Base-by-base conservation (phyloP, 2,329 filamentous ascomycete species). In the Fusarium caatingaense region DNA sequence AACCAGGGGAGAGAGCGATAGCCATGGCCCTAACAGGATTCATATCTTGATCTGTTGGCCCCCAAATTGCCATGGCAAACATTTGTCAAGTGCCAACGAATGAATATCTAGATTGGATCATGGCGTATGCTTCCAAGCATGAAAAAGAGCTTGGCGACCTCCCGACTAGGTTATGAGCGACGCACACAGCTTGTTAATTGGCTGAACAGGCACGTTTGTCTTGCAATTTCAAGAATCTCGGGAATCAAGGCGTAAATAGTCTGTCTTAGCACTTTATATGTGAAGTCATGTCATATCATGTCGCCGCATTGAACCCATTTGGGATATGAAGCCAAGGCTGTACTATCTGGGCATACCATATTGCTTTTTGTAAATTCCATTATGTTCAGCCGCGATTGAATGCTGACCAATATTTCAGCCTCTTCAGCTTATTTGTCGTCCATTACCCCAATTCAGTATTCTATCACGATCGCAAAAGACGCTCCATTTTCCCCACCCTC, bases 391-490 rank as follows among this genome's bases (percentile, higher is more conserved):
- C 6, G 18, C n/a, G 18, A 37, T n/a, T 7, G 0, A 37, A 12
- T 37, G 30, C 34, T 21, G 34, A 25, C 15, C 8, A 32, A 18
- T 5, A 12, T 21, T 25, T 9, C 15, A 15, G 15, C 16, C 15
- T 32, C 27, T 20, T 1, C 18, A n/a, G 12, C 1, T 23, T 3
- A 3, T 5, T 3, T 23, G 20, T 23, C 2, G 1, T 37, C 8
- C 7, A 5, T 8, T 20, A n/a, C 13, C 54, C 42, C 32, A 28
- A 28, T 56, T 10, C 1, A 28, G 54, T 21, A 50, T 40, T 11
- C 6, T 15, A 49, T 21, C 30, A 21, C 54, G 54, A 45, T 9
- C 12, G 4, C 10, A 9, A 30, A 37, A 20, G 5, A 18, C 3
- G 8, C 16, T 18, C 21, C 5, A 6, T 21, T 2, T 37, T 25